Evolutionary conservation across 345 rosid genomes (phyloP).

Genomic region (Aethionema arabicum): DNA sequence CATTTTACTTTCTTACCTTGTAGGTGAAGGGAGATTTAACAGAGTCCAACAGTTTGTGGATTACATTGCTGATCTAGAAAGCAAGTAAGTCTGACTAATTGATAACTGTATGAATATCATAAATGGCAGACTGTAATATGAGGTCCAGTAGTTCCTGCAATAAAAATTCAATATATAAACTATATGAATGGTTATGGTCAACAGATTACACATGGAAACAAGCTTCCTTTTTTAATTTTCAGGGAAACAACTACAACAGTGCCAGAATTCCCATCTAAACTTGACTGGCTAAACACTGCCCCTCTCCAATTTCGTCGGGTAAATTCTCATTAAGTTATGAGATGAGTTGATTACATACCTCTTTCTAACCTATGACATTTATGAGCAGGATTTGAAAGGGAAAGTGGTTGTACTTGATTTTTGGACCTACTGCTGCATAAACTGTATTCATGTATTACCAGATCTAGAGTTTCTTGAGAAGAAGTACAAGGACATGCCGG

Average conservation of each 20-base stretch:
- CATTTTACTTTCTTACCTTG: constrained; percentile 3
- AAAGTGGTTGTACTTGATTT: constrained; percentile 92
- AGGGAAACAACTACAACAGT: constrained; percentile 67
- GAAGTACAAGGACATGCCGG: constrained; percentile 84
- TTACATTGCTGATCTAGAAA: constrained; percentile 75
- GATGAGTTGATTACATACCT: constrained; percentile 18
- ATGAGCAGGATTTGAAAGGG: constrained; percentile 79
- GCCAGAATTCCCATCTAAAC: constrained; percentile 84
- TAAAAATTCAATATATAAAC: no score
- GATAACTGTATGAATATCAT: background rate
- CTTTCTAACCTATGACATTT: constrained; percentile 3
- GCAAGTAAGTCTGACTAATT: constrained; percentile 45
- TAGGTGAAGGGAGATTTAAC: constrained; percentile 48
- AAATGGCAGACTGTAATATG: background rate
- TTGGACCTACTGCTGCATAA: constrained; percentile 98
- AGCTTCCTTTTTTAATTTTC: constrained; percentile 18
- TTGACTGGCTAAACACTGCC: constrained; percentile 87
- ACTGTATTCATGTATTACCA: constrained; percentile 91
- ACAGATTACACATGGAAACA: no score
- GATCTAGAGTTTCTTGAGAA: constrained; percentile 88
- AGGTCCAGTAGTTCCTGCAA: background rate
- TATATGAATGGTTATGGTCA: background rate
- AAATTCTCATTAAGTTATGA: constrained; percentile 28
- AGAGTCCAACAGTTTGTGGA: constrained; percentile 72
- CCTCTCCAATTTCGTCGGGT: constrained; percentile 86